These are phyloP conservation scores for Durio zibethinus DNA, from an alignment of 345 rosid genomes.

Conservation along the genomic window DNA sequence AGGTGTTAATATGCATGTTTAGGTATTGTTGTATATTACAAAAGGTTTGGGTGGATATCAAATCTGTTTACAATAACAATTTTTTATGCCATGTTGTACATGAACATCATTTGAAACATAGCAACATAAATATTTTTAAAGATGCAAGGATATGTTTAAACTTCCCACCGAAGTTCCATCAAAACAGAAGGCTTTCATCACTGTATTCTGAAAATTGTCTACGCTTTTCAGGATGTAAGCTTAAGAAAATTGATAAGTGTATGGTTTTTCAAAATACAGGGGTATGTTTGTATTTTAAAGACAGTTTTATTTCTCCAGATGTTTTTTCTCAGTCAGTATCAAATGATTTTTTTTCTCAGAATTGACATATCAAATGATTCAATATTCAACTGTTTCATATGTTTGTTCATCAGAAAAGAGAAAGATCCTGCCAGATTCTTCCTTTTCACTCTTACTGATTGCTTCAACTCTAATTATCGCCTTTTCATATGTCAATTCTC, in stretches of 20 bases:
- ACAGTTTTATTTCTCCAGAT: too few relatives aligned
- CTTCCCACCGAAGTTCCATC: background rate
- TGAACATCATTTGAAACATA: background rate
- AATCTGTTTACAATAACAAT: background rate
- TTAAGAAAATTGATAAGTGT: background rate
- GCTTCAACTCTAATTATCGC: background rate
- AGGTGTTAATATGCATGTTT: background rate
- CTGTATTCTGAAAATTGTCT: background rate
- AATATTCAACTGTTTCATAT: background rate
- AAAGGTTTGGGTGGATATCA: background rate
- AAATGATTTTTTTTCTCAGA: too few relatives aligned
- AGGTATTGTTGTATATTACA: background rate
- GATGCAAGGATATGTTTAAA: background rate
- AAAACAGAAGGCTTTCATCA: background rate
- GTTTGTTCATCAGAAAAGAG: background rate
- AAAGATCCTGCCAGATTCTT: background rate
- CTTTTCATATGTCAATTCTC: background rate
- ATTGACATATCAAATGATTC: background rate
- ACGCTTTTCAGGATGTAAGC: background rate
- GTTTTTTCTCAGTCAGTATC: background rate
- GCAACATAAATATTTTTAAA: background rate
- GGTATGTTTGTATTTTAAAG: background rate
- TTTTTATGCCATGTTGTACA: background rate
- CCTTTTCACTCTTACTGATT: background rate
- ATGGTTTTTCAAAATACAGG: background rate